A percentile compares a stretch with the other conserved stretches of the same genome.
These are phyloP conservation scores for Mallotus japonicus DNA, from an alignment of 441 rosid species.

Conservation along the genomic window DNA sequence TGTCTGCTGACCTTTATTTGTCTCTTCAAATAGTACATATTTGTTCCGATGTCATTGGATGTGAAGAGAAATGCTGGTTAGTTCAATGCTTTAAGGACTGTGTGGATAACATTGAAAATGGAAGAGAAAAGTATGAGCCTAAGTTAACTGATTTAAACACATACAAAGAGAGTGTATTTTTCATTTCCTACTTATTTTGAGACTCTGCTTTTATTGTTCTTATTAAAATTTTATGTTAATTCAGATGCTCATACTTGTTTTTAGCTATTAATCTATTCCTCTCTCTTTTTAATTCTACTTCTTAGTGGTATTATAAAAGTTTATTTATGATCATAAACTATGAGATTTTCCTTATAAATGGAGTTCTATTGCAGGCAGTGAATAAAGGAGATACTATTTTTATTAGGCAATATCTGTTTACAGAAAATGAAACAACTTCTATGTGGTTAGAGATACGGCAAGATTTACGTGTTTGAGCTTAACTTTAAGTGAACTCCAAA, in stretches of 20 bases:
- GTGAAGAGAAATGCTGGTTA: neutral
- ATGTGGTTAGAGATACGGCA: conserved; percentile 14
- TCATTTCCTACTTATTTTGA: neutral
- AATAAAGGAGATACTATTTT: conserved; percentile 15
- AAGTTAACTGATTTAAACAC: neutral
- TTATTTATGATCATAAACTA: neutral
- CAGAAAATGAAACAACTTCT: conserved; percentile 17
- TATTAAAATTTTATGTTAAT: neutral
- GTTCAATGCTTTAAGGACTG: neutral
- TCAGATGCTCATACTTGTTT: no score
- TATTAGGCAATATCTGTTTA: conserved; percentile 17
- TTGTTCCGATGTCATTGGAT: neutral
- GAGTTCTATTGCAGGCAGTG: conserved; percentile 18
- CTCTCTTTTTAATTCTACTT: neutral
- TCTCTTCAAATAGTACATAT: neutral
- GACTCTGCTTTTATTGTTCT: no score
- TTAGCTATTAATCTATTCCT: neutral
- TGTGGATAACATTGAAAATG: neutral
- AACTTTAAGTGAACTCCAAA: no score
- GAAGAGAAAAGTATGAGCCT: neutral
- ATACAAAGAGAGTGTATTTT: neutral
- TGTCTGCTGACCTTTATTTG: neutral
- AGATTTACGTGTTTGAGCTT: neutral
- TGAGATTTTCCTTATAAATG: neutral
- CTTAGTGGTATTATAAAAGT: neutral